These are phyloP conservation scores for Dryas alaskensis DNA, from an alignment of 306 rosid species.

Conservation along the genomic window DNA sequence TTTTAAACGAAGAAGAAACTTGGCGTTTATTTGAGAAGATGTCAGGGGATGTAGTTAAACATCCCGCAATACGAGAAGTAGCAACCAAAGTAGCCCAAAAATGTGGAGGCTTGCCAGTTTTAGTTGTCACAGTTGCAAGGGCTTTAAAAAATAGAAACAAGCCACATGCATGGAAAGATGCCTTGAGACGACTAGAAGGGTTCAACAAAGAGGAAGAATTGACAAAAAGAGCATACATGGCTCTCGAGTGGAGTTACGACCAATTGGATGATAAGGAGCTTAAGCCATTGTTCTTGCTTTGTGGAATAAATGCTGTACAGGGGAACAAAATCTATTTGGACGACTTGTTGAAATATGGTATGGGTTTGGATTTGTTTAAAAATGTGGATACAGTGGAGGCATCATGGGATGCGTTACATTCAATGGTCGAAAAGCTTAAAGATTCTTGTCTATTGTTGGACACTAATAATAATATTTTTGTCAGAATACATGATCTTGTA, in stretches of 20 bases:
- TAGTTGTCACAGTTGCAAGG: no score
- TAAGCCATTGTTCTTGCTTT: constrained; percentile 8
- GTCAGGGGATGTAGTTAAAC: background rate
- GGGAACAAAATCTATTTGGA: rapidly evolving
- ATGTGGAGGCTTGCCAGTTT: no score
- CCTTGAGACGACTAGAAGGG: background rate
- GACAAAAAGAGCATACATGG: no score
- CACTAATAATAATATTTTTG: background rate
- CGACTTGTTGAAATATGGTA: background rate
- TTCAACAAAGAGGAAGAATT: no score
- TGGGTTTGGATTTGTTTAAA: background rate
- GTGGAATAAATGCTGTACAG: background rate
- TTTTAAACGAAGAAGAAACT: background rate
- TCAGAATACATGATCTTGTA: constrained; percentile 35
- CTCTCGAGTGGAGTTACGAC: constrained; percentile 14
- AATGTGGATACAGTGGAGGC: background rate
- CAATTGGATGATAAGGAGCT: background rate
- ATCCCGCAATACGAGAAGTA: background rate
- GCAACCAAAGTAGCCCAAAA: background rate
- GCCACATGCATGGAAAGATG: constrained; percentile 14
- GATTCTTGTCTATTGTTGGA: constrained; percentile 11
- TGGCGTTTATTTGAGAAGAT: constrained; percentile 19
- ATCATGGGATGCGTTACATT: background rate
- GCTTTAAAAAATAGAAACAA: no score
- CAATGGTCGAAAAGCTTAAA: constrained; percentile 2